phyloP scores from a whole-genome alignment of 805 yeast genomes.

The Candida lessepsii region DNA sequence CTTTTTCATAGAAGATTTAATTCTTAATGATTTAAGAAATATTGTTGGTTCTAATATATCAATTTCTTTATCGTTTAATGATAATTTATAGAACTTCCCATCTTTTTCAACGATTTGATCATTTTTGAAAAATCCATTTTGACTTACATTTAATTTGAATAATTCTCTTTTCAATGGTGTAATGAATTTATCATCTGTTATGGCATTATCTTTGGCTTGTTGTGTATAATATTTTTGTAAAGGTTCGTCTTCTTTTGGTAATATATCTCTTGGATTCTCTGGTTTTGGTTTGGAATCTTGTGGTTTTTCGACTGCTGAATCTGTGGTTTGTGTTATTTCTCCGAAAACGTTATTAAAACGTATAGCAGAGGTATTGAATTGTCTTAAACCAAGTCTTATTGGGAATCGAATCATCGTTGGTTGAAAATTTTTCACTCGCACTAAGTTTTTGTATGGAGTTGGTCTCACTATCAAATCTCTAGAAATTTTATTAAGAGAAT shows the following conservation, averaged over 20 bases:
- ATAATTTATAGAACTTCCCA: slow-evolving; percentile 53
- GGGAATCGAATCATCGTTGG: slow-evolving; percentile 14
- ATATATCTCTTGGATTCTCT: slow-evolving; percentile 14
- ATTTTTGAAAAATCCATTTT: slow-evolving; percentile 70
- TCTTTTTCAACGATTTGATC: slow-evolving; percentile 45
- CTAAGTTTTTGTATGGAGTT: too few relatives aligned
- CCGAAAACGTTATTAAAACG: slow-evolving; percentile 26
- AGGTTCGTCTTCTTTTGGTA: slow-evolving; percentile 31
- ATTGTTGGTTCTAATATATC: slow-evolving; percentile 84
- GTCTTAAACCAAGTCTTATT: slow-evolving; percentile 8
- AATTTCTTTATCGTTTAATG: slow-evolving; percentile 62
- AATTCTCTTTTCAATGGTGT: slow-evolving; percentile 70
- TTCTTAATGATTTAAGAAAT: slow-evolving; percentile 75
- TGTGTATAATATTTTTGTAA: slow-evolving; percentile 52
- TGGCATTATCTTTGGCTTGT: slow-evolving; percentile 44
- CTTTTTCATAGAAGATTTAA: slow-evolving; percentile 86
- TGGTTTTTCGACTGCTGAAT: slow-evolving; percentile 1
- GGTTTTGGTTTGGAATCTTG: slow-evolving; percentile 7
- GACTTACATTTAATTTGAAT: slow-evolving; percentile 57
- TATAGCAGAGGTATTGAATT: slow-evolving; percentile 2
- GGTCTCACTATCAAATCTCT: too few relatives aligned
- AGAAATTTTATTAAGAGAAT: too few relatives aligned
- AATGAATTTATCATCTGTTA: slow-evolving; percentile 52
- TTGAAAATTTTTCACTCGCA: slow-evolving; percentile 9
- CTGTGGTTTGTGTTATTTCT: slow-evolving; percentile 24